Percentiles rank a stretch among this genome's conserved stretches.
Evolutionary conservation across 352 stramenopile species (phyloP).

Genomic region (Phytopythium aichiense): DNA sequence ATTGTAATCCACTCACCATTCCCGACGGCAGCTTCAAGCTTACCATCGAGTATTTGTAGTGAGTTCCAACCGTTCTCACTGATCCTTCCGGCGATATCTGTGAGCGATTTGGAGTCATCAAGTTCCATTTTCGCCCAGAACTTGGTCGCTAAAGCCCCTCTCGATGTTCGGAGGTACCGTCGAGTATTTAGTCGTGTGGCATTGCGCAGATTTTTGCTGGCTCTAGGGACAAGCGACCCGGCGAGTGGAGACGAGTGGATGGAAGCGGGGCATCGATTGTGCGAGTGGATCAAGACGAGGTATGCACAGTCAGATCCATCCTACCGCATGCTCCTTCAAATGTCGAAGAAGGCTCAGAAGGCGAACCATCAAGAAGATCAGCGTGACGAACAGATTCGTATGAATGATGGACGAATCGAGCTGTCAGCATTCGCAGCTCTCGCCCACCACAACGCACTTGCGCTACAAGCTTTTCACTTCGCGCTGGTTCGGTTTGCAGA

Average conservation of each 20-base stretch:
- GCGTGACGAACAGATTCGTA: conserved; percentile 12
- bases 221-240: conserved; percentile 4
- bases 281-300: conserved; percentile 44
- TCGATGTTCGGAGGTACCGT: conserved; percentile 15
- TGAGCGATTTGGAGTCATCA: not conserved
- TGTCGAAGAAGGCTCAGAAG: conserved; percentile 22
- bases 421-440: conserved; percentile 45
- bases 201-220: conserved; percentile 17
- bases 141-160: not conserved
- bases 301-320: conserved; percentile 47
- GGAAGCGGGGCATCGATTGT: conserved; percentile 21
- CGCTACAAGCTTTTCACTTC: conserved; percentile 28
- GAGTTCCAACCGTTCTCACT: conserved; percentile 28
- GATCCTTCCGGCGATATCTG: conserved; percentile 21
- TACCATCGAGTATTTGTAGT: conserved; percentile 2
- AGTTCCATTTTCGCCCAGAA: not conserved
- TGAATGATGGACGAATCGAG: conserved; percentile 47
- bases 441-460: conserved; percentile 45
- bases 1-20: conserved; percentile 32
- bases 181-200: conserved; percentile 18
- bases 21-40: not conserved
- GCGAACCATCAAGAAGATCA: conserved; percentile 7
- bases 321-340: conserved; percentile 68
- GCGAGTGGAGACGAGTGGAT: not conserved
- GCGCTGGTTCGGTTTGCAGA: conserved; percentile 7